These are phyloP conservation scores for Solanum pennellii DNA, from an alignment of 257 asterid species.

Conservation along the genomic window DNA sequence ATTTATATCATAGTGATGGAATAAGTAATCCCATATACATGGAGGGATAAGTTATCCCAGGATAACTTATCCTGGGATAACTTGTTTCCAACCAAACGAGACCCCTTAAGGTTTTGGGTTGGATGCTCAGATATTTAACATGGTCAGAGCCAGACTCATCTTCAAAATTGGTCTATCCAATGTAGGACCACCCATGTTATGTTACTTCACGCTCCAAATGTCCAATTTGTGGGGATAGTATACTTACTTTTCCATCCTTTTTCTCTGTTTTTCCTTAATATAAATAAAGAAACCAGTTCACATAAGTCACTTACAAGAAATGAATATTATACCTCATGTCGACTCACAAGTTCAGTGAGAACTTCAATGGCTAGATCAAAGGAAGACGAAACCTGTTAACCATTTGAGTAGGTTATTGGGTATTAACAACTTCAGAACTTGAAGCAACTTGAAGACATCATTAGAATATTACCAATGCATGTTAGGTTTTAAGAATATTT, in stretches of 20 bases:
- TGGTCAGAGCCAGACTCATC: neutral
- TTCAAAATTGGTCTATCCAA: neutral
- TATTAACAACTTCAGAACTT: neutral
- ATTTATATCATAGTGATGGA: too few species aligned
- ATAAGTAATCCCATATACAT: too few species aligned
- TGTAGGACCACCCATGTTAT: neutral
- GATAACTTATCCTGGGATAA: too few species aligned
- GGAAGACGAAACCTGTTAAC: slow-evolving; percentile 48
- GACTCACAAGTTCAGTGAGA: slow-evolving; percentile 70
- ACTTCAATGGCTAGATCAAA: slow-evolving; percentile 80
- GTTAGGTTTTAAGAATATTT: neutral
- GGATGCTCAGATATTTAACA: neutral
- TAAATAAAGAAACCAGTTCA: neutral
- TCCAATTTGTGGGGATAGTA: neutral
- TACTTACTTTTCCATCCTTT: neutral
- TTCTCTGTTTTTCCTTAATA: neutral
- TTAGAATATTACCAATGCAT: neutral
- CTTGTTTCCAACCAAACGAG: too few species aligned
- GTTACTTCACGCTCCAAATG: neutral
- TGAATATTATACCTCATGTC: slow-evolving; percentile 57
- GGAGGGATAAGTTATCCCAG: too few species aligned
- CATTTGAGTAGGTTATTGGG: neutral
- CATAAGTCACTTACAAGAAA: neutral
- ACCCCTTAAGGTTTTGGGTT: neutral
- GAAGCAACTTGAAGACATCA: neutral